phyloP scores from a whole-genome alignment of 1,284 basidiomycete genomes.

The Malassezia cuniculi region DNA sequence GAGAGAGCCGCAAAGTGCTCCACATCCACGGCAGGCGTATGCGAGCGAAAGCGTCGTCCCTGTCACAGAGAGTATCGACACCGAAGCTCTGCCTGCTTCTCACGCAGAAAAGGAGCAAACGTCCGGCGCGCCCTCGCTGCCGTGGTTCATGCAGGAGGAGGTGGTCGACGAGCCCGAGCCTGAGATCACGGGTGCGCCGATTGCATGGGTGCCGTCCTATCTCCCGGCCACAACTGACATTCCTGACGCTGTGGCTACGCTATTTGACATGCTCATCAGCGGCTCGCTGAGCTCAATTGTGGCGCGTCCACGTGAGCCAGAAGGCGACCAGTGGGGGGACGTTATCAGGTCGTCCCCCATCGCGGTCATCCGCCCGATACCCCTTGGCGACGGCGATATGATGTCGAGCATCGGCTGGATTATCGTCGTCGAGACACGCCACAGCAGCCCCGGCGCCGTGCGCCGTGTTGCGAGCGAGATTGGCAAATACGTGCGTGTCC shows the following conservation, averaged over 20 bases:
- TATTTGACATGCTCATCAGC: conserved; percentile 19
- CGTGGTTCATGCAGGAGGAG: conserved; percentile 31
- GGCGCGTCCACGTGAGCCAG: conserved; percentile 12
- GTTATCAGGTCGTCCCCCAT: conserved; percentile 18
- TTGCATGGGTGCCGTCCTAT: conserved; percentile 12
- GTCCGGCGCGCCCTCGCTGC: conserved; percentile 11
- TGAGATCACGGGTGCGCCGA: background rate
- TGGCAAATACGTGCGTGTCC: conserved; percentile 21
- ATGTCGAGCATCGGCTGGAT: conserved; percentile 30
- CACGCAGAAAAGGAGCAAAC: background rate
- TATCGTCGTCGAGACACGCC: conserved; percentile 33
- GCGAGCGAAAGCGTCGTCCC: too few relatives aligned
- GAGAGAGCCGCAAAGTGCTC: too few relatives aligned
- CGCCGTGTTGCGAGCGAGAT: conserved; percentile 26
- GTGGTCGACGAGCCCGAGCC: conserved; percentile 17
- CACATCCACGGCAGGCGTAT: too few relatives aligned
- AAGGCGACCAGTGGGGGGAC: conserved; percentile 15
- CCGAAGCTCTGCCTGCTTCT: too few relatives aligned
- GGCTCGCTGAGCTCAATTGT: conserved; percentile 24
- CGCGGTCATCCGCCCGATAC: conserved; percentile 26
- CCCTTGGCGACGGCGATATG: conserved; percentile 7
- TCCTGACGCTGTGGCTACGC: conserved; percentile 17
- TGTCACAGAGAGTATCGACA: too few relatives aligned
- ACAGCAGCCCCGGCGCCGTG: conserved; percentile 24
- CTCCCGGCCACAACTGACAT: conserved; percentile 12